Conservation (phyloP, 352 stramenopile species). For the Globisporangium uncinulatum region DNA sequence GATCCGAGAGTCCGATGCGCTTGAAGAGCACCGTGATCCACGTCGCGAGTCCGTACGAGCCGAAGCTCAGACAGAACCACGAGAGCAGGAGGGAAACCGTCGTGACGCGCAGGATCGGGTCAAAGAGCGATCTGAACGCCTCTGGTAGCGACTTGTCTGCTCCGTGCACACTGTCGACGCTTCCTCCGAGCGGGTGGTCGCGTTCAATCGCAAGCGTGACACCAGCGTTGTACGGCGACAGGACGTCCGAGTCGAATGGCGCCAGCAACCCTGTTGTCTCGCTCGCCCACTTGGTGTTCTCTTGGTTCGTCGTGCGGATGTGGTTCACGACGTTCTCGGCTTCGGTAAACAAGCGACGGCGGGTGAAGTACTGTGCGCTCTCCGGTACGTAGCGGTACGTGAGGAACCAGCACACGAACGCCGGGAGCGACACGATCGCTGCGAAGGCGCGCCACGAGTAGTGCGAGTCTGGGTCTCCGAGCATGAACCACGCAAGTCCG, state of each 20-base stretch:
- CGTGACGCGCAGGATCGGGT: constrained; percentile 51
- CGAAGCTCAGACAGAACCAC: constrained; percentile 76
- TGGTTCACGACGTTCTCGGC: constrained; percentile 56
- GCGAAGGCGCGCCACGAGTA: constrained; percentile 79
- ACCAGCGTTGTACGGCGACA: constrained; percentile 1
- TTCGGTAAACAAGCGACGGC: constrained; percentile 39
- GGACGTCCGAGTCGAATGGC: constrained; percentile 11
- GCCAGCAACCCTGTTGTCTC: constrained; percentile 27
- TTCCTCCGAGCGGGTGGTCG: not conserved
- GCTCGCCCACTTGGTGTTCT: constrained; percentile 1
- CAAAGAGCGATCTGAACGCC: constrained; percentile 39
- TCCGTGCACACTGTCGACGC: constrained; percentile 10
- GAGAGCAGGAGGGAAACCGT: constrained; percentile 57
- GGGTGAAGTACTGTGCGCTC: constrained; percentile 67
- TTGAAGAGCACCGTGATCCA: constrained; percentile 94
- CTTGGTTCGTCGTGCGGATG: constrained; percentile 38
- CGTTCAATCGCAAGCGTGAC: constrained; percentile 1
- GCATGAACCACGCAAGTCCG: constrained; percentile 75
- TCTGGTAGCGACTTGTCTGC: constrained; percentile 14
- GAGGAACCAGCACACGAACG: constrained; percentile 58
- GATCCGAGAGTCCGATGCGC: constrained; percentile 80
- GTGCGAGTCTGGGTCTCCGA: constrained; percentile 31
- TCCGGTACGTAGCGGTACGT: constrained; percentile 77
- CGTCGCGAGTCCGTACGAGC: constrained; percentile 88
- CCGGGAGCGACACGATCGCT: constrained; percentile 58